These are phyloP conservation scores for Diaporthe citrichinensis DNA, from an alignment of 2,329 filamentous ascomycete genomes.

Conservation along the genomic window DNA sequence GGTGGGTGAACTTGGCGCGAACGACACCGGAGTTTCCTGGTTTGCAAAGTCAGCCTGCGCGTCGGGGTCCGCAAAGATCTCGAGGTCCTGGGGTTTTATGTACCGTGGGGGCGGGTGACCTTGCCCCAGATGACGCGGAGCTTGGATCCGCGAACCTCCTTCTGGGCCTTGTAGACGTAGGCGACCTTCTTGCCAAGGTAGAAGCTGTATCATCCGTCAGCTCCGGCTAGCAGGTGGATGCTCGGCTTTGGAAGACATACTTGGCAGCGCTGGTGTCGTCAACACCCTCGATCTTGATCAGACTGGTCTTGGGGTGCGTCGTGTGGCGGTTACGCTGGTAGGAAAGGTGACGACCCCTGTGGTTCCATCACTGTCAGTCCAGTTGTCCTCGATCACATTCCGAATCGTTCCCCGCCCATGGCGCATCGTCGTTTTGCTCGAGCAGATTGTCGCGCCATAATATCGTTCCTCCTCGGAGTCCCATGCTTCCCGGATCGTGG, in stretches of 20 bases:
- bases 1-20: constrained; percentile 95
- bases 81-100: constrained; percentile 48
- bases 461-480: not conserved
- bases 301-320: constrained; percentile 89
- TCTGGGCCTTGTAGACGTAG: constrained; percentile 97
- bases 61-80: not conserved
- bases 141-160: constrained; percentile 97
- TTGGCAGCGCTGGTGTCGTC: constrained; percentile 90
- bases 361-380: constrained; percentile 44
- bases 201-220: constrained; percentile 71
- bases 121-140: constrained; percentile 99
- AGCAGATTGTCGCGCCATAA: constrained; percentile 28
- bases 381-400: constrained; percentile 45
- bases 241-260: constrained; percentile 65
- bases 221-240: constrained; percentile 30
- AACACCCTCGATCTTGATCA: constrained; percentile 99
- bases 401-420: constrained; percentile 38
- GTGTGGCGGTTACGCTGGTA: constrained; percentile 96
- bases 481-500: constrained; percentile 9
- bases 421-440: constrained; percentile 45
- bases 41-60: constrained; percentile 30
- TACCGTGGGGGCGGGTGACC: constrained; percentile 96
- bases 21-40: constrained; percentile 97
- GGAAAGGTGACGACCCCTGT: constrained; percentile 96
- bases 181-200: constrained; percentile 99